A percentile compares a stretch with the other conserved stretches of the same genome.
phyloP scores from a whole-genome alignment of 164 flowering plant genomes.

The Umbilicus rupestris region DNA sequence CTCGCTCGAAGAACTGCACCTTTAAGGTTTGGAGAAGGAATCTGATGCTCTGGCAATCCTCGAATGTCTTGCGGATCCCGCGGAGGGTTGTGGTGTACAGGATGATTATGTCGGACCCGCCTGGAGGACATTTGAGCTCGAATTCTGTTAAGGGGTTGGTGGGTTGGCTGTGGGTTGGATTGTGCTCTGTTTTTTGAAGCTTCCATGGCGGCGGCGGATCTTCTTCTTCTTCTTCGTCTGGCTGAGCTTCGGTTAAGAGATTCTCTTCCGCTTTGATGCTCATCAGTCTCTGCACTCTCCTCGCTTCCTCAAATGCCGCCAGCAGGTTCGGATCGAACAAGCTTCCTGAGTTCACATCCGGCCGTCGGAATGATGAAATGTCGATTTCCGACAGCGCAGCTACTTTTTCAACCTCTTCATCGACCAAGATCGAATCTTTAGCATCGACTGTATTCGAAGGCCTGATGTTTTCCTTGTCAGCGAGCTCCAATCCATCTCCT shows the following conservation, averaged over 20 bases:
- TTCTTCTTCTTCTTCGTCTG: slow-evolving; percentile 13
- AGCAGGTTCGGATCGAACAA: slow-evolving; percentile 37
- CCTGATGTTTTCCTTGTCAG: slow-evolving; percentile 47
- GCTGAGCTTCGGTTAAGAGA: slow-evolving; percentile 15
- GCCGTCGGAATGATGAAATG: slow-evolving; percentile 23
- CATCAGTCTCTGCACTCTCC: slow-evolving; percentile 14
- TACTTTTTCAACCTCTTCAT: not conserved
- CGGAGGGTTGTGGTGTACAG: slow-evolving; percentile 78
- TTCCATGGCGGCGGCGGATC: slow-evolving; percentile 21
- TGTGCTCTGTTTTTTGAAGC: slow-evolving; percentile 12
- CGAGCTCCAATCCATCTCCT: slow-evolving; percentile 21
- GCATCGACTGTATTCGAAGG: slow-evolving; percentile 17
- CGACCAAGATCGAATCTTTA: slow-evolving; percentile 9
- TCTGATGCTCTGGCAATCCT: slow-evolving; percentile 52
- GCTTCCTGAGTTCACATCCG: slow-evolving; percentile 26
- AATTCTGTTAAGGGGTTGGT: slow-evolving; percentile 28
- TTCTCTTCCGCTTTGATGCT: slow-evolving; percentile 24
- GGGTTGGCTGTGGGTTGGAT: not conserved
- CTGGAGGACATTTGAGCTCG: slow-evolving; percentile 66
- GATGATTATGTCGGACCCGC: slow-evolving; percentile 51
- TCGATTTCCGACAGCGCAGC: slow-evolving; percentile 25
- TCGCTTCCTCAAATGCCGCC: slow-evolving; percentile 26
- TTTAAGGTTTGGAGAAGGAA: slow-evolving; percentile 51
- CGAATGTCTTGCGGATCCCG: slow-evolving; percentile 81
- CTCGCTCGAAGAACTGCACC: slow-evolving; percentile 54